phyloP scores from a whole-genome alignment of 768 basidiomycete species.

The Boletus pseudo-olivaceus region DNA sequence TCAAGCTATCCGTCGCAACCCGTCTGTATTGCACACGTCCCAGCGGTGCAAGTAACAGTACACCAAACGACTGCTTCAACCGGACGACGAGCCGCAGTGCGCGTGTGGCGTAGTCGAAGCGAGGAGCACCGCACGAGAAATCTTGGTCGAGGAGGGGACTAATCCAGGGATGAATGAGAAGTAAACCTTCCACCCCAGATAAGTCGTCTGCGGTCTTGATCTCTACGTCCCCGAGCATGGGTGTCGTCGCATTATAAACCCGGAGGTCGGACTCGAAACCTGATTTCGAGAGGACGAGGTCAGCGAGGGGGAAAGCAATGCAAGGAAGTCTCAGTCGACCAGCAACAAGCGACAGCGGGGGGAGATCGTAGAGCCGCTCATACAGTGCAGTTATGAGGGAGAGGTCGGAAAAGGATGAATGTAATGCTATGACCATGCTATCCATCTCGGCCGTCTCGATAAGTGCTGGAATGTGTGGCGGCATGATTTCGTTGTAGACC shows the following conservation, averaged over 20 bases:
- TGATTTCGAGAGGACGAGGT: background rate
- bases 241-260: background rate
- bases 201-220: background rate
- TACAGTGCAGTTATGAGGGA: background rate
- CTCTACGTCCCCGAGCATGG: background rate
- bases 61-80: background rate
- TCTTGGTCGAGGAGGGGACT: background rate
- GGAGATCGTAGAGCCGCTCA: background rate
- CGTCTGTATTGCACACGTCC: background rate
- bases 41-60: background rate
- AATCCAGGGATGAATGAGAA: background rate
- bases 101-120: background rate
- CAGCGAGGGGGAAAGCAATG: background rate
- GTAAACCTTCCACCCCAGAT: background rate
- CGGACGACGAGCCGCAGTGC: background rate
- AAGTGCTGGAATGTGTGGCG: background rate
- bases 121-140: background rate
- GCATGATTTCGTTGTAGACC: background rate
- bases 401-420: background rate
- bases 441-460: background rate
- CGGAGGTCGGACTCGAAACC: background rate
- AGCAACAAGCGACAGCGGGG: background rate
- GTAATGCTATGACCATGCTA: too few species aligned
- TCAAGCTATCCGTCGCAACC: background rate
- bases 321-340: background rate